phyloP scores from a whole-genome alignment of 345 rosid species.

The Hibiscus tridactylites region DNA sequence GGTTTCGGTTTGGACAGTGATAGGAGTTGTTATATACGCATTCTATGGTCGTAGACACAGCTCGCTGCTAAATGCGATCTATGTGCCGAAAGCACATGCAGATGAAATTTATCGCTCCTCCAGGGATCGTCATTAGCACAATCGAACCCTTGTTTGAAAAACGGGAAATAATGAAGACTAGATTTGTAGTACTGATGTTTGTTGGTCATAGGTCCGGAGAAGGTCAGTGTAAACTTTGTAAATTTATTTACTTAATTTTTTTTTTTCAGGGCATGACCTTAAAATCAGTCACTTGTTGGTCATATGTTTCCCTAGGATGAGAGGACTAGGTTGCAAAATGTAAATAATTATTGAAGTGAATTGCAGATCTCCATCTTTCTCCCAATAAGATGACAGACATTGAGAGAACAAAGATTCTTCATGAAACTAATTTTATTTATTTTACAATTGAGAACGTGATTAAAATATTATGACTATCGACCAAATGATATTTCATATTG shows the following conservation, averaged over 20 bases:
- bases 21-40: constrained; percentile 1
- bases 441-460: no score
- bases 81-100: constrained; percentile 1
- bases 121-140: neutral
- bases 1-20: constrained; percentile 7
- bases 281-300: neutral
- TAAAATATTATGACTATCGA: no score
- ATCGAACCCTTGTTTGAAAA: neutral
- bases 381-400: no score
- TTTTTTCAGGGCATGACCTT: neutral
- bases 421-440: no score
- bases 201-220: neutral
- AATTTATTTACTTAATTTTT: neutral
- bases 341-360: neutral
- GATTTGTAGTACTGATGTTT: neutral
- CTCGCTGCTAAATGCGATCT: constrained; percentile 10
- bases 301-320: neutral
- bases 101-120: constrained; percentile 9
- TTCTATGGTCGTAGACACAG: constrained; percentile 10
- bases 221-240: neutral
- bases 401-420: no score
- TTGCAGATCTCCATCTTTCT: neutral
- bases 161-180: neutral
- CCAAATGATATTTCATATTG: no score
- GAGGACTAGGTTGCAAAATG: neutral